Conservation (phyloP, 768 basidiomycete species). For the Pulveroboletus sp. region DNA sequence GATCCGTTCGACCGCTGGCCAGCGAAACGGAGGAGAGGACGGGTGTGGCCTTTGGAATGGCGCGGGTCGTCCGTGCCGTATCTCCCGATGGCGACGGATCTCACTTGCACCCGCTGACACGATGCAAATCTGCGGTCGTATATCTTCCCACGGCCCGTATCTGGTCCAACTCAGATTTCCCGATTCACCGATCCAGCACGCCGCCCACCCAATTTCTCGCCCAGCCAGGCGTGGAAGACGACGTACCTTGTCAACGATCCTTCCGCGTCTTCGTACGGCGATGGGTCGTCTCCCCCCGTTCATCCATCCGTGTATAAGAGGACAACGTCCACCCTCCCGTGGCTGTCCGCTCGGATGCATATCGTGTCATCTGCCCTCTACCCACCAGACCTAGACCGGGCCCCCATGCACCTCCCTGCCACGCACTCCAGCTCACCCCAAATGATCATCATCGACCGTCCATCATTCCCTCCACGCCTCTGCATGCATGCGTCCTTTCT, state of each 20-base stretch:
- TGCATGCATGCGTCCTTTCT: slow-evolving; percentile 11
- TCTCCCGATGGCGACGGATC: slow-evolving; percentile 67
- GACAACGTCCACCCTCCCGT: slow-evolving; percentile 6
- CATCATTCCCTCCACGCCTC: slow-evolving; percentile 19
- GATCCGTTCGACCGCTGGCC: not conserved
- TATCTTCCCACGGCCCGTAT: slow-evolving; percentile 28
- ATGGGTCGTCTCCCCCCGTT: slow-evolving; percentile 1
- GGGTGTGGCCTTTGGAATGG: slow-evolving; percentile 7
- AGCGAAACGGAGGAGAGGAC: slow-evolving; percentile 5
- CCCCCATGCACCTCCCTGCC: not conserved
- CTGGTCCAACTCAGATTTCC: slow-evolving; percentile 22
- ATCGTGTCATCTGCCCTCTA: slow-evolving; percentile 19
- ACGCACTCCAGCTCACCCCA: slow-evolving; percentile 21
- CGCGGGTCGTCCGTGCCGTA: slow-evolving; percentile 37
- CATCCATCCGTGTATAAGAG: slow-evolving; percentile 18
- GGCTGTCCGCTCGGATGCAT: slow-evolving; percentile 17
- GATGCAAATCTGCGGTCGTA: slow-evolving; percentile 27
- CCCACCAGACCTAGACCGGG: slow-evolving; percentile 25
- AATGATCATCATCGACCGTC: slow-evolving; percentile 5
- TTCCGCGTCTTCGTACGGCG: slow-evolving; percentile 1
- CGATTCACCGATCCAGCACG: slow-evolving; percentile 26
- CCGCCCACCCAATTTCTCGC: not conserved
- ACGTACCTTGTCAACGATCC: slow-evolving; percentile 15
- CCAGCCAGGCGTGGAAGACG: slow-evolving; percentile 8
- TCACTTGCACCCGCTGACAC: slow-evolving; percentile 29